Conservation (phyloP, 495 filamentous ascomycete genomes). For the Aspergillus mulundensis region DNA sequence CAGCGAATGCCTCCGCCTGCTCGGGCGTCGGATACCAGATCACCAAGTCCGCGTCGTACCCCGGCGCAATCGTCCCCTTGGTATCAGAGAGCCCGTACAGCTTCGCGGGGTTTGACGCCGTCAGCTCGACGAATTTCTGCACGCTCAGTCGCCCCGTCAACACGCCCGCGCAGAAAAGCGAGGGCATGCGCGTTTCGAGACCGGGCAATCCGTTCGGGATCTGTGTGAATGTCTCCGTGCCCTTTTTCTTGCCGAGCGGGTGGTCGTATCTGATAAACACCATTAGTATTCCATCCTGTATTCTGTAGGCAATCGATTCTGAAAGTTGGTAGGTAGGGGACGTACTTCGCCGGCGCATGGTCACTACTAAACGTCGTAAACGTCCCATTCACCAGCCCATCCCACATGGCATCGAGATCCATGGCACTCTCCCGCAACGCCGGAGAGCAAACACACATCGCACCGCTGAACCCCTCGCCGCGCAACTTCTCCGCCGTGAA, state of each 20-base stretch:
- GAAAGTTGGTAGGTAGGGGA: background rate
- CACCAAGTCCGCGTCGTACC: slow-evolving; percentile 47
- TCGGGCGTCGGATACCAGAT: slow-evolving; percentile 37
- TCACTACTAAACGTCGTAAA: slow-evolving; percentile 45
- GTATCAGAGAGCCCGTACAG: slow-evolving; percentile 53
- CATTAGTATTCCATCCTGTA: background rate
- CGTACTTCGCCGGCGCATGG: slow-evolving; percentile 36
- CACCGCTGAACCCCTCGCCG: slow-evolving; percentile 49
- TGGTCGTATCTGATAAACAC: slow-evolving; percentile 30
- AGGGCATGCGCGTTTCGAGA: slow-evolving; percentile 54
- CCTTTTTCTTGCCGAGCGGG: slow-evolving; percentile 35
- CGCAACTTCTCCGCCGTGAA: slow-evolving; percentile 50
- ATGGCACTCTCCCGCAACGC: slow-evolving; percentile 32
- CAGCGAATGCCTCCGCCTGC: slow-evolving; percentile 10
- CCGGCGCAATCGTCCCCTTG: slow-evolving; percentile 54
- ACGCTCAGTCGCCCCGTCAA: slow-evolving; percentile 40
- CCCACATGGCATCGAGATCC: slow-evolving; percentile 44
- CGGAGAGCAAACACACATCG: slow-evolving; percentile 49
- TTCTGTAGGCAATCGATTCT: no score
- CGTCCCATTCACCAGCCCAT: slow-evolving; percentile 42
- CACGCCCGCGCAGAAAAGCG: slow-evolving; percentile 29
- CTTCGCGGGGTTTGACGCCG: slow-evolving; percentile 55
- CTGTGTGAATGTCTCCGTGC: slow-evolving; percentile 29
- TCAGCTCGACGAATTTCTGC: slow-evolving; percentile 57
- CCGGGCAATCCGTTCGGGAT: slow-evolving; percentile 59